phyloP scores from a whole-genome alignment of 192 early-diverging fungal species.

The Entomortierella lignicola region DNA sequence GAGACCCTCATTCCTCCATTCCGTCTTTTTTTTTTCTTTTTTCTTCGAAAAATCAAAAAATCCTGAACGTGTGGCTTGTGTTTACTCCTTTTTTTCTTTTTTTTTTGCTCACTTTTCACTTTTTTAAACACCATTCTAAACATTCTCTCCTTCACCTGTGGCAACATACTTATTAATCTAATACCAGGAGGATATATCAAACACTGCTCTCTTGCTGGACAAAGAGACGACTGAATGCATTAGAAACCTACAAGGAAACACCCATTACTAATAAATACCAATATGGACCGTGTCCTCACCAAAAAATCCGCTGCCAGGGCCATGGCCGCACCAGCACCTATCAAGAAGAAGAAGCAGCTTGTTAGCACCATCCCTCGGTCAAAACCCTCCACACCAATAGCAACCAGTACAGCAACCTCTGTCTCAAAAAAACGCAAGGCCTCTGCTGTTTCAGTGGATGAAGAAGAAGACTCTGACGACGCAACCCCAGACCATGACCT shows the following conservation, averaged over 20 bases:
- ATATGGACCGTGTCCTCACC: conserved; percentile 32
- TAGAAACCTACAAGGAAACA: background rate
- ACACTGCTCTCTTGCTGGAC: background rate
- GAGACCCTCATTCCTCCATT: background rate
- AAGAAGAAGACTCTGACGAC: background rate
- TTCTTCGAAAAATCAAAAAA: too few species aligned
- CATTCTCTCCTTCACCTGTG: too few species aligned
- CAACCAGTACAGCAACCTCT: background rate
- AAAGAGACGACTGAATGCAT: background rate
- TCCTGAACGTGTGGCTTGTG: too few species aligned
- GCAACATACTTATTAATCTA: too few species aligned
- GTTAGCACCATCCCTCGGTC: conserved; percentile 29
- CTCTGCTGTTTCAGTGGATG: background rate
- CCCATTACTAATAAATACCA: background rate
- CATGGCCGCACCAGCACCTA: conserved; percentile 40
- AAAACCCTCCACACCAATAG: background rate
- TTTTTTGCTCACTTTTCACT: too few species aligned
- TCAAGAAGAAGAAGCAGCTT: conserved; percentile 40
- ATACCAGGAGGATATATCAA: too few species aligned
- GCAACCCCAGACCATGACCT: conserved; percentile 33
- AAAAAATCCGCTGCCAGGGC: conserved; percentile 46
- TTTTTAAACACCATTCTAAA: too few species aligned
- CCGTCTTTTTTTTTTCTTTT: too few species aligned
- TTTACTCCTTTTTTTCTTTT: too few species aligned
- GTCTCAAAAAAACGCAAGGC: conserved; percentile 28